Conservation (phyloP, 23 red algal species). For the Gracilaria domingensis region DNA sequence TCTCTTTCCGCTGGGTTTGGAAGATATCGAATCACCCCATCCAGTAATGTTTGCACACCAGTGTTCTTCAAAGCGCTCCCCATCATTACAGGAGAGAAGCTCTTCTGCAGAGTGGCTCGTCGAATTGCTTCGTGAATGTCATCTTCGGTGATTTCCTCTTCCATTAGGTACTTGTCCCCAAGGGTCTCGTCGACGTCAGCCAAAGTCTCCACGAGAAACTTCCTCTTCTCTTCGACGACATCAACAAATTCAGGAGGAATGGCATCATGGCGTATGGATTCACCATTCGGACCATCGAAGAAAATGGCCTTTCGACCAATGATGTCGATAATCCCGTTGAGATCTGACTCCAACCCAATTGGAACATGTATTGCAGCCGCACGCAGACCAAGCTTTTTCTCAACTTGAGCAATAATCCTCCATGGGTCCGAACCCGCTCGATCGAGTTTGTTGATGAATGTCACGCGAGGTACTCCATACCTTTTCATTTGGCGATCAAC, state of each 20-base stretch:
- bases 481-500: constrained; percentile 99
- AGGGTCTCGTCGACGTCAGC: constrained; percentile 96
- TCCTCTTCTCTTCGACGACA: constrained; percentile 65
- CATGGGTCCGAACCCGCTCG: constrained; percentile 88
- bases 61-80: constrained; percentile 95
- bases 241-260: constrained; percentile 49
- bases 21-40: constrained; percentile 92
- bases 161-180: constrained; percentile 87
- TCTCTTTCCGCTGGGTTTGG: constrained; percentile 85
- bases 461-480: constrained; percentile 91
- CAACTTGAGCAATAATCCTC: constrained; percentile 83
- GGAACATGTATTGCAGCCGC: constrained; percentile 89
- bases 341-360: constrained; percentile 90
- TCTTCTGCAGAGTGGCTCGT: constrained; percentile 83
- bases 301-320: constrained; percentile 85
- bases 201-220: constrained; percentile 76
- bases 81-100: constrained; percentile 87
- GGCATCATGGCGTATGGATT: constrained; percentile 56
- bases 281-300: constrained; percentile 93
- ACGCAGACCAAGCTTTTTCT: constrained; percentile 79
- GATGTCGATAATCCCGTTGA: constrained; percentile 89
- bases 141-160: constrained; percentile 76
- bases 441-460: constrained; percentile 99
- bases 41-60: constrained; percentile 96
- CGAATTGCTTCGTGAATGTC: constrained; percentile 88